Conservation (phyloP, 371 early-diverging fungal genomes). For the Rhizopus sp. region DNA sequence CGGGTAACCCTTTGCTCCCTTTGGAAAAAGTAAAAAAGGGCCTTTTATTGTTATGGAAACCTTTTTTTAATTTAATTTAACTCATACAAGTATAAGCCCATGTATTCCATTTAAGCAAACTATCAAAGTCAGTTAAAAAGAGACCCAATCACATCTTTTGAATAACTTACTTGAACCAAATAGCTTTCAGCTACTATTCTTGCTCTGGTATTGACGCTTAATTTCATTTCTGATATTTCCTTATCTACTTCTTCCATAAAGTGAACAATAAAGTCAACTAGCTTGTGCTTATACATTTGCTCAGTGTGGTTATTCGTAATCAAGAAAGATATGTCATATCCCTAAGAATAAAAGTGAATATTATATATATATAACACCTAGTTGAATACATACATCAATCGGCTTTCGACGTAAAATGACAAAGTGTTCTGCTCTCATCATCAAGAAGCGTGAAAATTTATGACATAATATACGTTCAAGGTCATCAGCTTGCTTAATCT, state of each 20-base stretch:
- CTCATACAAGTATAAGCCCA: neutral
- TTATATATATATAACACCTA: conserved; percentile 5
- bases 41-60: neutral
- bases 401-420: conserved; percentile 93
- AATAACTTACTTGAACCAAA: conserved; percentile 53
- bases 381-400: conserved; percentile 63
- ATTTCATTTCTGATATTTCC: conserved; percentile 98
- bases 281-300: conserved; percentile 96
- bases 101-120: conserved; percentile 3
- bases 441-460: conserved; percentile 96
- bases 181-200: conserved; percentile 92
- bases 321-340: conserved; percentile 94
- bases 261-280: conserved; percentile 96
- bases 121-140: conserved; percentile 6
- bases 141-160: neutral
- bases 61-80: no score
- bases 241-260: conserved; percentile 99
- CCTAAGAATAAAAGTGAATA: conserved; percentile 46
- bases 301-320: conserved; percentile 96
- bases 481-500: conserved; percentile 98
- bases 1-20: conserved; percentile 8
- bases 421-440: conserved; percentile 96
- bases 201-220: conserved; percentile 93
- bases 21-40: neutral
- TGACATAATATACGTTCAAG: conserved; percentile 94